phyloP scores from a whole-genome alignment of 495 filamentous ascomycete species.

The Hypoxylon intermedium region DNA sequence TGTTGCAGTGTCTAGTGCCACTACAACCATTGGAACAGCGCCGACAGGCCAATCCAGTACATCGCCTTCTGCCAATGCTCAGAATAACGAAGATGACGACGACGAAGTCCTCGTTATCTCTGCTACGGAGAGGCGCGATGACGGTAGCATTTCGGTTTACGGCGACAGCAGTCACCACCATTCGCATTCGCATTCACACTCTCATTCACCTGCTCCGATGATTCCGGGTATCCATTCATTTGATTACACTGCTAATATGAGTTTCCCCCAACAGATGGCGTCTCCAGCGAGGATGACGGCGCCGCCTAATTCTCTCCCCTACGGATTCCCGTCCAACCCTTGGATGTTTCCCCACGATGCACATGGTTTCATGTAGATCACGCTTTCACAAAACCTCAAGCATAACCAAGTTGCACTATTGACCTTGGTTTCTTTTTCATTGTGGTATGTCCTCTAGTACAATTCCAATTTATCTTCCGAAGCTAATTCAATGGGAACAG shows the following conservation, averaged over 20 bases:
- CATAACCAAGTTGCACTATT: background rate
- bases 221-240: slow-evolving; percentile 38
- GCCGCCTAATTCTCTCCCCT: slow-evolving; percentile 32
- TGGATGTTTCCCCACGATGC: slow-evolving; percentile 38
- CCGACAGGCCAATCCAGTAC: slow-evolving; percentile 20
- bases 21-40: slow-evolving; percentile 3
- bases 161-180: slow-evolving; percentile 23
- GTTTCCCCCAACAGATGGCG: slow-evolving; percentile 34
- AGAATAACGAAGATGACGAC: slow-evolving; percentile 33
- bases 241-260: slow-evolving; percentile 43
- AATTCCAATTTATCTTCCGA: background rate
- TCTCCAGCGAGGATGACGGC: slow-evolving; percentile 2
- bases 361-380: slow-evolving; percentile 39
- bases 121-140: slow-evolving; percentile 38
- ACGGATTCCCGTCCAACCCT: slow-evolving; percentile 28
- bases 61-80: slow-evolving; percentile 22
- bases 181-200: slow-evolving; percentile 33
- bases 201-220: slow-evolving; percentile 31
- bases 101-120: slow-evolving; percentile 41
- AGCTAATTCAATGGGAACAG: background rate
- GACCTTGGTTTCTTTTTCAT: slow-evolving; percentile 1
- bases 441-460: slow-evolving; percentile 21
- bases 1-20: slow-evolving; percentile 7
- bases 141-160: slow-evolving; percentile 8
- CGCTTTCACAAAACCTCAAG: slow-evolving; percentile 1